Base-by-base conservation (phyloP, 768 basidiomycete species). In the Boletus coccyginus region DNA sequence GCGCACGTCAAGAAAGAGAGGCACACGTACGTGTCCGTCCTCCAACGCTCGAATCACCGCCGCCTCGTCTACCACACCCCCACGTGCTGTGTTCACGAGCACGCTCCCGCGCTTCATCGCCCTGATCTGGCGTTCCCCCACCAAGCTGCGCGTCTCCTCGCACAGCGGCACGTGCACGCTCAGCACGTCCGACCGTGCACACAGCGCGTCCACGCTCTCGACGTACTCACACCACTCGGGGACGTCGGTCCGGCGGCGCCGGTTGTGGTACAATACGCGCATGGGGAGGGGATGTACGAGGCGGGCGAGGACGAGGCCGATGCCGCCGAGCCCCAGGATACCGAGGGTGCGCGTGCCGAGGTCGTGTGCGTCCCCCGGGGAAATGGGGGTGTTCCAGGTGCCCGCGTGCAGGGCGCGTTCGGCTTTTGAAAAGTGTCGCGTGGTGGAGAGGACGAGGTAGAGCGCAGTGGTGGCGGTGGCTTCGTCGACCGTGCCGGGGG, bases 21-120 rank as follows among this genome's bases (percentile, higher is more conserved):
- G 17, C 7, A 24, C 11, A 77, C 91, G 66, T 69, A 94, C 93
- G 71, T 96, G 93, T 9, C 92, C 93, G 61, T 88, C 87, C 66
- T 92, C 85, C 45, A 98, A 70, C 17, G 94, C 93, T 31, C 80
- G 79, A 57, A 96, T 90, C 75, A 96, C 76, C 1, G 92, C 95
- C 9, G 80, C 83, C 71, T 96, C 92, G 60, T 96, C 91, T 27
- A 96, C 81, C 31, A 97, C 84, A 64, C 88, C 92, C 7, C 95
- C 95, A 9, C 94, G 75, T 21, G 92, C 92, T 4, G 92, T 94
- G 69, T 95, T 95, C 57, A 94, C 81, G 63, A 95, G 81, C 50
- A 92, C 81, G 4, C 84, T 79, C 5, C 90, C 89, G 32, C 80
- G 83, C 74, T 90, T 94, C 77, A 95, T 77, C 62, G 79, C 75